Evolutionary conservation across 495 filamentous ascomycete genomes (phyloP), one percentile per base, ranked within the genome.

Genomic region (Hypoxylon fragiforme): DNA sequence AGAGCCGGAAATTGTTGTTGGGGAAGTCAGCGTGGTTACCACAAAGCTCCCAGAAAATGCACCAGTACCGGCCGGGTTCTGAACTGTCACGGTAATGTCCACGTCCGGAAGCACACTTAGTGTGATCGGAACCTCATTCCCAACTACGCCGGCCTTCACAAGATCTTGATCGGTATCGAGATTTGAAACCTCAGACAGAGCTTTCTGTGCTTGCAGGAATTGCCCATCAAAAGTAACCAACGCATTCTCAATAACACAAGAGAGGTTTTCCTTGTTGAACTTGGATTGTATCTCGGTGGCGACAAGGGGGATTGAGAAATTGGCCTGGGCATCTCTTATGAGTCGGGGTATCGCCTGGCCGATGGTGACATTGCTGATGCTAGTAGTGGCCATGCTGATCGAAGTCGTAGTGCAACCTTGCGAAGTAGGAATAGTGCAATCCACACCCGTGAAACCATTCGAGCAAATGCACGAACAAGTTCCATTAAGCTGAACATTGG

Each of bases 381-480:
- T 72, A 13, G 75, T 73, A n/a, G 72, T 64, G 3, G 54, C 62
- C 18, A 66, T 68, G 9, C 65, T 62, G 28, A 95, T 70, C 26
- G 81, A 68, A 6, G 82, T 82, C 1, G 84, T 88, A 11, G 86
- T 83, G 66, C 94, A 98, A 52, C 85, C 88, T 13, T 76, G 77
- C 15, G 85, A 78, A 15, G 77, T 78, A 7, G 73, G 46, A 22
- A 69, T 70, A 7, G 77, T 86, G 73, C 94, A 98, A 20, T 79
- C 78, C 3, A 74, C 71, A n/a, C 94, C 94, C 0, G 85, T 90
- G 65, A 88, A 97, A 0, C 91, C 91, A 57, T 91, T 89, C 4
- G 83, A 78, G 62, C 94, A 98, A 20, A 96, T 78, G 65, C 94
- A 98, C 7, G 86, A 85, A 72, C 94, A 97, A 28, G 80, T 67